Evolutionary conservation across 2,329 filamentous ascomycete species (phyloP), one percentile per base, ranked within the genome.

Genomic region (Whalleya microplaca): DNA sequence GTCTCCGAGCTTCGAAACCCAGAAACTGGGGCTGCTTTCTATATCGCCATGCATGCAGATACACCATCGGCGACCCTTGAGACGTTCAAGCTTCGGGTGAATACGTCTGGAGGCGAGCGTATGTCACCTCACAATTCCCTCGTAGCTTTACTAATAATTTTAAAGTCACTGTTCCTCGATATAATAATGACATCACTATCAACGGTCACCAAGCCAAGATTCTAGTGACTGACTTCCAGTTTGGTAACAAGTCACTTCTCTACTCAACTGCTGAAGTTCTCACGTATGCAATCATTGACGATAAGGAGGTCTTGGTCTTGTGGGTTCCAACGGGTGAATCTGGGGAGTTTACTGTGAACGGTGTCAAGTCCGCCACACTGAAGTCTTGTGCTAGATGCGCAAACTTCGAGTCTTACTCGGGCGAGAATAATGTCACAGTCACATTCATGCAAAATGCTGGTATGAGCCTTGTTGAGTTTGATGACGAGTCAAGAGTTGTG

Each of bases 151-250:
- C 48, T 58, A 29, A 56, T 18, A 9, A 44, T 27, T 58, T 0
- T 29, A 3, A 45, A 60, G 64, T 86, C 8, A 81, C 77, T 0
- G 75, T 88, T 14, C 84, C 85, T 1, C 78, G 80, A 53, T 74
- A 78, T 45, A 76, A 73, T 1, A 74, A 74, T 0, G 66, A 69
- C 0, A 78, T 86, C 44, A 73, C 79, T 5, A 75, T 88, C 41
- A 80, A 86, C 53, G 85, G 85, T 1, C 81, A 85, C 40, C 81
- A 86, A 53, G 80, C 84, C 7, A 87, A 87, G 74, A 82, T 88
- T 16, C 68, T 87, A 2, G 81, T 84, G 0, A 84, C 84, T 0
- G 84, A 87, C 61, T 88, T 86, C 54, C 68, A 61, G 1, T 79
- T 86, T 41, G 84, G 84, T 1, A 67, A 71, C 7, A 73, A 82